phyloP scores from a whole-genome alignment of 2,329 filamentous ascomycete genomes.

The Raffaelea arxii region DNA sequence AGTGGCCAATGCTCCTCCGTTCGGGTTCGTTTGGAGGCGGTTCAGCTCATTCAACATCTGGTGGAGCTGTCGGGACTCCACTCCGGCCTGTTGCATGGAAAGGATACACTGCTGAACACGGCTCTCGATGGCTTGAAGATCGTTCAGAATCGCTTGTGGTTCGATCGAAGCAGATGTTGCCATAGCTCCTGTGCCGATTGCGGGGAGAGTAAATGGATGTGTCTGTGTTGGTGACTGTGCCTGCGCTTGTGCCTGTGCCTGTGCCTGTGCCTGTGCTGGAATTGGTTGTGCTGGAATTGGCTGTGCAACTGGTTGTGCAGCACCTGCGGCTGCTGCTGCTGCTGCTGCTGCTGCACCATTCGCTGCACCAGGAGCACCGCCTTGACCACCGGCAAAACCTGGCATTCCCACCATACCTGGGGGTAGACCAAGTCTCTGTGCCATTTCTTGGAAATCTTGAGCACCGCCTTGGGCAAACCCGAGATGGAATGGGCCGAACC shows the following conservation, averaged over 20 bases:
- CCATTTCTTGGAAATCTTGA: conserved; percentile 56
- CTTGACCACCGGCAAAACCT: conserved; percentile 2
- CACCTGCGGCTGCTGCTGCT: conserved; percentile 4
- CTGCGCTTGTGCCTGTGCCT: no score
- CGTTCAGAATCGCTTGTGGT: conserved; percentile 38
- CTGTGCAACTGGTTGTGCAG: background rate
- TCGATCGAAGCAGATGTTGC: conserved; percentile 9
- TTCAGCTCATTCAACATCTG: conserved; percentile 58
- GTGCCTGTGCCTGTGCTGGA: no score
- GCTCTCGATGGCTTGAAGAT: conserved; percentile 58
- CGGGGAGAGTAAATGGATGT: background rate
- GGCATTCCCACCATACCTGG: conserved; percentile 16
- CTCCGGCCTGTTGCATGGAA: conserved; percentile 48
- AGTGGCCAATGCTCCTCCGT: conserved; percentile 17
- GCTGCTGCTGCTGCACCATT: background rate
- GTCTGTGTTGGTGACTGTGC: conserved; percentile 9
- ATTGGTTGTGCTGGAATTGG: no score
- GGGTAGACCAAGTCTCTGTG: conserved; percentile 48
- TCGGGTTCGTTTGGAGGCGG: conserved; percentile 42
- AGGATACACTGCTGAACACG: conserved; percentile 58
- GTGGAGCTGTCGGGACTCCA: conserved; percentile 60
- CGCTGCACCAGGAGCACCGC: conserved; percentile 8
- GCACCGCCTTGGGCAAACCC: conserved; percentile 64
- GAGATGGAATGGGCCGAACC: conserved; percentile 61
- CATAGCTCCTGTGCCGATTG: conserved; percentile 10